A percentile compares a stretch with the other conserved stretches of the same genome.
Evolutionary conservation across 176 grass and related monocot genomes (phyloP).

Genomic region (Alopecurus myosuroides): DNA sequence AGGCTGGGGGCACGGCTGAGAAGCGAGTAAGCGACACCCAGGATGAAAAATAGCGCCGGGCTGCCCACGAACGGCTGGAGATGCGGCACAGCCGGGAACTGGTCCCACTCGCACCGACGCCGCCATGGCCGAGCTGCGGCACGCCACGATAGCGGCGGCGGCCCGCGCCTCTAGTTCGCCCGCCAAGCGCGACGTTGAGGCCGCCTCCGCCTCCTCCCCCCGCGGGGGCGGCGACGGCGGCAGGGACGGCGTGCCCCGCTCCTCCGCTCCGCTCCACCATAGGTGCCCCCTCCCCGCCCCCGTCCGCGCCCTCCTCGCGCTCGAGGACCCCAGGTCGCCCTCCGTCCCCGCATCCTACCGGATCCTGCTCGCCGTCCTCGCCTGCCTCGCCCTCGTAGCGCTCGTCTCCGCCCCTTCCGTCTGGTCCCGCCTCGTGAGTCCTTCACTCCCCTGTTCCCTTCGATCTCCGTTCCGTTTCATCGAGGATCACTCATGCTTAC

Average conservation of each 20-base stretch:
- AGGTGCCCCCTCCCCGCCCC: constrained; percentile 30
- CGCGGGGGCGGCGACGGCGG: constrained; percentile 24
- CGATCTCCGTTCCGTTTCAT: background rate
- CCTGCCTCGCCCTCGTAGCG: constrained; percentile 37
- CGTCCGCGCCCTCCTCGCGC: constrained; percentile 57
- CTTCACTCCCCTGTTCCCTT: background rate
- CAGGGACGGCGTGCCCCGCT: constrained; percentile 44
- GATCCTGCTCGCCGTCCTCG: constrained; percentile 60
- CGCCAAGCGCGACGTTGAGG: constrained; percentile 47
- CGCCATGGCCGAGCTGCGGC: constrained; percentile 83
- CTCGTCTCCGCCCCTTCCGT: constrained; percentile 58
- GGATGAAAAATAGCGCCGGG: too few species aligned
- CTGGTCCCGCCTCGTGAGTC: constrained; percentile 79
- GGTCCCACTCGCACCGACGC: constrained; percentile 8
- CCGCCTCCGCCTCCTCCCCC: constrained; percentile 21
- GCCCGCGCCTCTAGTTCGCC: constrained; percentile 47
- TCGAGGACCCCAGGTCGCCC: constrained; percentile 65
- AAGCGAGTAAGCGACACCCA: too few species aligned
- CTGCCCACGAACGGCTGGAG: too few species aligned
- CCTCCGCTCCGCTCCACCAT: constrained; percentile 27
- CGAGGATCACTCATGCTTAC: constrained; percentile 13
- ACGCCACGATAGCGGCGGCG: constrained; percentile 57
- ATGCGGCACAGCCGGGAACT: too few species aligned
- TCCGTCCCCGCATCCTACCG: constrained; percentile 57
- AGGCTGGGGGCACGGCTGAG: too few species aligned